These are phyloP conservation scores for Lolium perenne DNA, from an alignment of 176 grass and related monocot genomes.

Conservation along the genomic window DNA sequence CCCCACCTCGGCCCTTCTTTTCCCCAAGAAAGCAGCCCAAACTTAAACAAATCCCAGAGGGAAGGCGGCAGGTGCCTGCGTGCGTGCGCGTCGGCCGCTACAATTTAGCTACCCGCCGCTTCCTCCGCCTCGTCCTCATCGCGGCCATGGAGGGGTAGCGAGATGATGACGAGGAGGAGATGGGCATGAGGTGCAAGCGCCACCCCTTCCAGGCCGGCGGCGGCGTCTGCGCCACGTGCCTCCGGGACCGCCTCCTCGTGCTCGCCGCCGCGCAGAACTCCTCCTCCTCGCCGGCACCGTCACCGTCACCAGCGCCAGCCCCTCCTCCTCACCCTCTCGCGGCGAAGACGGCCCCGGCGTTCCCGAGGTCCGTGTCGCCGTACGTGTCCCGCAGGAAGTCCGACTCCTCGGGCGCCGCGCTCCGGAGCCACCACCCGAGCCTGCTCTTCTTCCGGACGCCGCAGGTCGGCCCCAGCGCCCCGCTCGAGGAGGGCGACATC, in stretches of 20 bases:
- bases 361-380: conserved; percentile 78
- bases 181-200: conserved; percentile 88
- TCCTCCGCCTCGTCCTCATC: not conserved
- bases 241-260: conserved; percentile 79
- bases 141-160: not conserved
- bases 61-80: not conserved
- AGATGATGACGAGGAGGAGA: not conserved
- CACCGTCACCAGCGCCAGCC: not conserved
- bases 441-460: conserved; percentile 88
- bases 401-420: conserved; percentile 39
- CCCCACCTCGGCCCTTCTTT: conserved; percentile 12
- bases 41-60: conserved; percentile 30
- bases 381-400: conserved; percentile 70
- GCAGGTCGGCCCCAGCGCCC: conserved; percentile 63
- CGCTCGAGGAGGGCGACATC: conserved; percentile 54
- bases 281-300: conserved; percentile 29
- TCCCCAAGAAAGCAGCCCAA: conserved; percentile 23
- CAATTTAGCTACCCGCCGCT: not conserved
- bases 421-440: conserved; percentile 41
- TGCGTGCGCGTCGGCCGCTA: conserved; percentile 21
- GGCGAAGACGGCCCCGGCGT: not conserved
- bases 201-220: conserved; percentile 69
- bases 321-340: no score
- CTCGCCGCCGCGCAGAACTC: conserved; percentile 73
- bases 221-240: conserved; percentile 93